These are phyloP conservation scores for Annona squamosa DNA, from an alignment of 164 flowering plant genomes.

Conservation along the genomic window DNA sequence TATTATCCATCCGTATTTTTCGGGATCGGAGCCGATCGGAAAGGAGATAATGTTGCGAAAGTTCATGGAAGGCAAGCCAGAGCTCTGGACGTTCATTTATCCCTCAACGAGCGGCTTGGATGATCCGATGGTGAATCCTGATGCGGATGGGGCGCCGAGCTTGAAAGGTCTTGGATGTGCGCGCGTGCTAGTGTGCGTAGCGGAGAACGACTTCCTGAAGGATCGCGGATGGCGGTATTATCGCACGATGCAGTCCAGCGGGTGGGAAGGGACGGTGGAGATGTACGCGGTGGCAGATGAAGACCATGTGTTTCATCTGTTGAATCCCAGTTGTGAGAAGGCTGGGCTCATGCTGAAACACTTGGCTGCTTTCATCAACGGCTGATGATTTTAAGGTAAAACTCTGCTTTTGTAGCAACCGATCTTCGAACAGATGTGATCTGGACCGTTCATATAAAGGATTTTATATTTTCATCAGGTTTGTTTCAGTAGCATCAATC, in stretches of 20 bases:
- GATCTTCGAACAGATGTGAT: no score
- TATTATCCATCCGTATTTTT: constrained; percentile 21
- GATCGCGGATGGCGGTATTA: constrained; percentile 41
- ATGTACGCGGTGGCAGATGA: constrained; percentile 38
- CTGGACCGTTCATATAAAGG: no score
- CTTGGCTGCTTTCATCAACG: constrained; percentile 28
- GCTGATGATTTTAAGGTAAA: not conserved
- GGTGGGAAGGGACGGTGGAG: constrained; percentile 50
- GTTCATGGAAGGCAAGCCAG: constrained; percentile 19
- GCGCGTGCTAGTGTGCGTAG: constrained; percentile 34
- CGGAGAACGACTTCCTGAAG: constrained; percentile 44
- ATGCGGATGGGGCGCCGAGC: constrained; percentile 30
- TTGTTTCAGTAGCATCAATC: no score
- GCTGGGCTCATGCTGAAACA: constrained; percentile 29
- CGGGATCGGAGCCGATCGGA: constrained; percentile 6
- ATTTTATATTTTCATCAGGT: no score
- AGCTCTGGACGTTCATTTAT: constrained; percentile 39
- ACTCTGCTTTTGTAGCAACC: no score
- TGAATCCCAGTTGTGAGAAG: constrained; percentile 29
- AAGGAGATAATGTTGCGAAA: not conserved
- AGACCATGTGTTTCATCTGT: constrained; percentile 44
- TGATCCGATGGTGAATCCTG: constrained; percentile 55
- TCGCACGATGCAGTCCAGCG: constrained; percentile 33
- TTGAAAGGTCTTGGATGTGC: constrained; percentile 29
- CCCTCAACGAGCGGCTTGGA: constrained; percentile 38